Evolutionary conservation across 129 eudicot species (phyloP), one percentile per base, ranked within the genome.

Genomic region (Daucus carota): DNA sequence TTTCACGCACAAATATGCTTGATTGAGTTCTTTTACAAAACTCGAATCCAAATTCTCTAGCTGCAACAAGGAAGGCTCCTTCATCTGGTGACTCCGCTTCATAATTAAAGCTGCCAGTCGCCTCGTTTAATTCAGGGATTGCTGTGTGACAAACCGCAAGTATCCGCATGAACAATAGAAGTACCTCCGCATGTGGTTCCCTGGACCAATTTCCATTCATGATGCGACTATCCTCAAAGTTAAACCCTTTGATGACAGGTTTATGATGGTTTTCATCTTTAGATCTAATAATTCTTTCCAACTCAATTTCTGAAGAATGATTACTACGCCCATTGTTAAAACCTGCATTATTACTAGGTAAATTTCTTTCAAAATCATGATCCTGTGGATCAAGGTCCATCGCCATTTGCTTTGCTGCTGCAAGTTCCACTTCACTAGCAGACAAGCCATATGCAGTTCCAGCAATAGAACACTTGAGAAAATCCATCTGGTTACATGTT

Each of bases 1-100:
- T 88, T 78, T 88, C 93, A 50, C 85, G 86, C 54, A 88, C 80
- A 57, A 81, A 75, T 76, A 88, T 83, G 79, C 88, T 86, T 32
- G 90, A 76, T 75, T 86, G 90, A 52, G 88, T 85, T 82, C 93
- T 86, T 76, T 76, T 81, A 73, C 75, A 83, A 76, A 83, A 88
- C 85, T 83, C 90, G 59, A 88, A 88, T 42, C 93, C 93, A 80
- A 88, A 80, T 76, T 88, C 93, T 80, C 90, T 83, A 18, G 93
- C 93, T 41, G 93, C 93, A 68, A 86, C 93, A 44, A 88, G 88
- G 84, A 88, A 88, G 28, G 93, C 83, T 42, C 85, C 88, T 80
- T 88, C 93, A 81, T 88, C 93, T 5, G 93, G 93, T 33, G 93
- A 88, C 65, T 88, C 93, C 50, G 88, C 90, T 82, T 88, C 93